Base-by-base conservation (phyloP, 305 asterid species). In the Fraxinus ornus region DNA sequence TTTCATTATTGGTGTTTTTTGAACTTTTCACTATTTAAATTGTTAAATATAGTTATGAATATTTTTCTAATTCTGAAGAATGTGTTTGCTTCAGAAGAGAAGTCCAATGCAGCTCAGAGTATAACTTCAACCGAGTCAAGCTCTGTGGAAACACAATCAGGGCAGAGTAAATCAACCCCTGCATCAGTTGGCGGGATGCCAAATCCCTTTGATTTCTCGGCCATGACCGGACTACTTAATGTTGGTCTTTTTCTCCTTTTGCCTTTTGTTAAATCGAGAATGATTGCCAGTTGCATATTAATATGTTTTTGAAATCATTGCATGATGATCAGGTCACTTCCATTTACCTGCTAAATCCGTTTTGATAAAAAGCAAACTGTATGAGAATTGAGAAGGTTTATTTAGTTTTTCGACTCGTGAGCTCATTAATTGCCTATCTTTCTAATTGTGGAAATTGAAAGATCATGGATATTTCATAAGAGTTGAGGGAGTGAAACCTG, bases 191-290 rank as follows among this genome's bases (percentile, higher is more conserved):
- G 88, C 57, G 93, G 84, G 21, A 5, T 86, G 55, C 87, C 76
- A 44, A 90, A 90, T 83, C 91, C 93, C 76, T 90, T 90, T 26
- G 93, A 90, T 85, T 90, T 90, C 80, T 90, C 93, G 72, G 89
- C 92, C 78, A 90, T 95, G 92, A 49, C 97, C 72, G 98, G 98
- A 86, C 86, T 95, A 80, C 94, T 95, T 62, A 95, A 91, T 88
- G 99, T 93, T 87, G 44, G 81, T 79, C 12, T 22, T 37, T 30
- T 30, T 70, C 35, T 28, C 79, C 74, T n/a, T 77, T 19, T 22
- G 17, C 62, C 26, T 32, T 73, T 76, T 78, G 74, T 55, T 55
- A 2, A 44, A 19, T 39, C 33, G 7, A 64, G 13, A 77, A 35
- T 73, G 80, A 47, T 66, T 41, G 33, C 17, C 32, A 60, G n/a